Conservation (phyloP, 768 basidiomycete species). For the Solioccasus polychromus region DNA sequence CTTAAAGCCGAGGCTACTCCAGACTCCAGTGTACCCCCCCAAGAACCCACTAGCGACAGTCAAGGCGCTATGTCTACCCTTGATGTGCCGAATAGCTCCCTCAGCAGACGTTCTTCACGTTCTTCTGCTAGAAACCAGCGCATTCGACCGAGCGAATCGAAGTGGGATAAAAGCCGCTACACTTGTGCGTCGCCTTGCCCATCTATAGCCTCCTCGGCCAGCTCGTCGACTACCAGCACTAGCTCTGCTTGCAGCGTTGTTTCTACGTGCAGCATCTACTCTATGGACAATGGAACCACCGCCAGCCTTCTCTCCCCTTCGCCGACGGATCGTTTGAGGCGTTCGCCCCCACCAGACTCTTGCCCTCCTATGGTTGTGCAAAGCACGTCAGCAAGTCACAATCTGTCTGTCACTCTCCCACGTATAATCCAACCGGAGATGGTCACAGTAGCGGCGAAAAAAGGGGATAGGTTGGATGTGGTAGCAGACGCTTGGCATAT, state of each 20-base stretch:
- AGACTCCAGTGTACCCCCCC: slow-evolving; percentile 14
- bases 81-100: slow-evolving; percentile 21
- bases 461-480: slow-evolving; percentile 53
- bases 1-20: slow-evolving; percentile 29
- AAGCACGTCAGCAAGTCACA: slow-evolving; percentile 40
- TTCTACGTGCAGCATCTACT: slow-evolving; percentile 20
- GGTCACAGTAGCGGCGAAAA: slow-evolving; percentile 61
- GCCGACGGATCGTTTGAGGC: slow-evolving; percentile 30
- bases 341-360: slow-evolving; percentile 31
- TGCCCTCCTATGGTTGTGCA: slow-evolving; percentile 46
- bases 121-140: slow-evolving; percentile 28
- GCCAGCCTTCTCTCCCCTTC: slow-evolving; percentile 21
- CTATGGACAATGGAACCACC: slow-evolving; percentile 13
- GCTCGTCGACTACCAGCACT: slow-evolving; percentile 21
- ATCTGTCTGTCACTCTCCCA: slow-evolving; percentile 49
- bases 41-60: slow-evolving; percentile 17
- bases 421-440: slow-evolving; percentile 51
- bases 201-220: slow-evolving; percentile 22
- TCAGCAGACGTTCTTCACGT: slow-evolving; percentile 31
- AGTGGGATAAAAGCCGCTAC: slow-evolving; percentile 29
- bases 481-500: slow-evolving; percentile 64
- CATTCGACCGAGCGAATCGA: slow-evolving; percentile 22
- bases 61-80: slow-evolving; percentile 23
- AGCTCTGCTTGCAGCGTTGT: slow-evolving; percentile 26
- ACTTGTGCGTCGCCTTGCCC: slow-evolving; percentile 29